These are phyloP conservation scores for Ophiobolus disseminans DNA, from an alignment of 2,329 filamentous ascomycete species.

Conservation along the genomic window DNA sequence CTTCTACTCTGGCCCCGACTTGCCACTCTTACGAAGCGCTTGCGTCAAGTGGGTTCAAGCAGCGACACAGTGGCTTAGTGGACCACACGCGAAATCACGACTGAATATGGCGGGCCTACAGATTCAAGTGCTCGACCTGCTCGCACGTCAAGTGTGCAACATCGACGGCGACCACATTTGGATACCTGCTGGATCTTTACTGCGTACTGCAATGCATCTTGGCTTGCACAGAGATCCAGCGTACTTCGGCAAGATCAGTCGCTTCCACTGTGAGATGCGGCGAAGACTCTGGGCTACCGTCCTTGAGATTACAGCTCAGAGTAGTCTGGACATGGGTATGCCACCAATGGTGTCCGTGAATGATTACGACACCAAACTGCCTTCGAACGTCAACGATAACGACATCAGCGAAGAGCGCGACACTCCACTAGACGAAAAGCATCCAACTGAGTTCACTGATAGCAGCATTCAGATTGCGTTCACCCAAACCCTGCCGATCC, in stretches of 20 bases:
- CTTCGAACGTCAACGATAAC: constrained; percentile 52
- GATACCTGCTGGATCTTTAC: constrained; percentile 47
- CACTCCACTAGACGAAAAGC: constrained; percentile 27
- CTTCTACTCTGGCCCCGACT: constrained; percentile 60
- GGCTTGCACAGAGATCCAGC: constrained; percentile 52
- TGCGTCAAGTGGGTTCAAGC: constrained; percentile 63
- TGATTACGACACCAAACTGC: constrained; percentile 49
- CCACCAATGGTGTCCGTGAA: constrained; percentile 45
- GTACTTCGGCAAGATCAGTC: constrained; percentile 43
- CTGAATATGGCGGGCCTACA: constrained; percentile 62
- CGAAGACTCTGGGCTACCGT: constrained; percentile 39
- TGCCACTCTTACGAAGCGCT: constrained; percentile 47
- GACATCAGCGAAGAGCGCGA: constrained; percentile 40
- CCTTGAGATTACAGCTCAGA: constrained; percentile 48
- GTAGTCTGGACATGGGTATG: constrained; percentile 47
- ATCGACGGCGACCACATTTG: constrained; percentile 48
- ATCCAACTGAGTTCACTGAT: constrained; percentile 40
- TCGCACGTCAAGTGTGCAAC: constrained; percentile 47
- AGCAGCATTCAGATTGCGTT: constrained; percentile 48
- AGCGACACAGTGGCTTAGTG: constrained; percentile 61
- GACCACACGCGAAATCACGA: constrained; percentile 61
- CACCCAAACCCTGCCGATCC: constrained; percentile 42
- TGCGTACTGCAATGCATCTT: constrained; percentile 51
- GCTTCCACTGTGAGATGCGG: constrained; percentile 49
- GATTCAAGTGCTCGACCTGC: constrained; percentile 46